Conservation (phyloP, 768 basidiomycete genomes). For the Pholiota molesta region DNA sequence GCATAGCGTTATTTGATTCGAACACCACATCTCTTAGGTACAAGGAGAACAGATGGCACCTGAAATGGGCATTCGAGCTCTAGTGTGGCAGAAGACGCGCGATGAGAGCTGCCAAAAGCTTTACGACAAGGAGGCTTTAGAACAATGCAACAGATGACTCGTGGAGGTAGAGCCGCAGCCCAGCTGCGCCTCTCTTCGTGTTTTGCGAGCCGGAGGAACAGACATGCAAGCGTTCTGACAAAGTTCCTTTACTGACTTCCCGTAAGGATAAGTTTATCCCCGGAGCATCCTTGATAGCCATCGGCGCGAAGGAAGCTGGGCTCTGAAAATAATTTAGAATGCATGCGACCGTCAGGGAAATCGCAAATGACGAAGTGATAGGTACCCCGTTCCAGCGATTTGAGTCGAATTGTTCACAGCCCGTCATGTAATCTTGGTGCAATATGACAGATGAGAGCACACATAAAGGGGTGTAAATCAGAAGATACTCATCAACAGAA, state of each 20-base stretch:
- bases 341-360: neutral
- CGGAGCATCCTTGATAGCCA: slow-evolving; percentile 10
- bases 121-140: slow-evolving; percentile 10
- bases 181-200: neutral
- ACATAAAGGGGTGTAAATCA: neutral
- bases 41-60: slow-evolving; percentile 2
- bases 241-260: neutral
- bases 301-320: slow-evolving; percentile 1
- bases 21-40: neutral
- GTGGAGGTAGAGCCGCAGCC: slow-evolving; percentile 1
- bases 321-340: neutral
- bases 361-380: neutral
- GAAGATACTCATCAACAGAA: neutral
- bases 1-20: neutral
- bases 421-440: neutral
- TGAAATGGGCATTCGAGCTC: slow-evolving; percentile 12
- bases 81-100: slow-evolving; percentile 9
- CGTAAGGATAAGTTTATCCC: slow-evolving; percentile 1
- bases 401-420: slow-evolving; percentile 1
- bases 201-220: neutral
- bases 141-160: slow-evolving; percentile 2
- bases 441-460: neutral
- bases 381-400: slow-evolving; percentile 3
- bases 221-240: neutral
- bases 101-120: slow-evolving; percentile 10